These are phyloP conservation scores for Leishmania martiniquensis DNA, from an alignment of 208 protist genomes.

Conservation along the genomic window DNA sequence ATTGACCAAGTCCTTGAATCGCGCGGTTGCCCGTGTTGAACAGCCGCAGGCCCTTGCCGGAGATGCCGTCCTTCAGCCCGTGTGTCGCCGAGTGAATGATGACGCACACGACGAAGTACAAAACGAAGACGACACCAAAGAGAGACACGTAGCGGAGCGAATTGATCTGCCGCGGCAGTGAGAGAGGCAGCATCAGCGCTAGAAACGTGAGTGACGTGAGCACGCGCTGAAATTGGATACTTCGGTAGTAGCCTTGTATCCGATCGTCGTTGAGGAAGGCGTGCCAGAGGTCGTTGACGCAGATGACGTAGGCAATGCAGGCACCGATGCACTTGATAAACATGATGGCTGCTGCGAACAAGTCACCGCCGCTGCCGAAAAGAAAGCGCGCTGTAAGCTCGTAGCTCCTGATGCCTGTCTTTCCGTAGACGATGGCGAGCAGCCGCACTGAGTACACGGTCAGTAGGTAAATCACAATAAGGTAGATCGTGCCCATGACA, in stretches of 20 bases:
- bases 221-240: constrained; percentile 32
- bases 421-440: constrained; percentile 45
- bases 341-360: constrained; percentile 70
- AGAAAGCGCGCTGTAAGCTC: constrained; percentile 56
- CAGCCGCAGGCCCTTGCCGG: constrained; percentile 25
- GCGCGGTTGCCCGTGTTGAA: constrained; percentile 40
- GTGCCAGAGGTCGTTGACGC: constrained; percentile 48
- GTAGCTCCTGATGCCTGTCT: constrained; percentile 69
- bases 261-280: constrained; percentile 50
- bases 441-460: constrained; percentile 76
- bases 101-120: constrained; percentile 73
- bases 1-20: constrained; percentile 52
- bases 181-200: constrained; percentile 74
- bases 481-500: constrained; percentile 64
- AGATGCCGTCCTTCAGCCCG: constrained; percentile 33
- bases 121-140: constrained; percentile 61
- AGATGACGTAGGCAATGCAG: constrained; percentile 80
- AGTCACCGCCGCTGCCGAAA: constrained; percentile 53
- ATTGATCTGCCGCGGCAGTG: constrained; percentile 74
- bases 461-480: constrained; percentile 61
- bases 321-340: constrained; percentile 79
- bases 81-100: constrained; percentile 49
- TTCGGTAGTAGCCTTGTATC: constrained; percentile 37
- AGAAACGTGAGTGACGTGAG: constrained; percentile 57
- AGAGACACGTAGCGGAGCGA: constrained; percentile 78